Evolutionary conservation across 352 stramenopile species (phyloP), one percentile per base, ranked within the genome.

Genomic region (Phytophthora cryptogea): DNA sequence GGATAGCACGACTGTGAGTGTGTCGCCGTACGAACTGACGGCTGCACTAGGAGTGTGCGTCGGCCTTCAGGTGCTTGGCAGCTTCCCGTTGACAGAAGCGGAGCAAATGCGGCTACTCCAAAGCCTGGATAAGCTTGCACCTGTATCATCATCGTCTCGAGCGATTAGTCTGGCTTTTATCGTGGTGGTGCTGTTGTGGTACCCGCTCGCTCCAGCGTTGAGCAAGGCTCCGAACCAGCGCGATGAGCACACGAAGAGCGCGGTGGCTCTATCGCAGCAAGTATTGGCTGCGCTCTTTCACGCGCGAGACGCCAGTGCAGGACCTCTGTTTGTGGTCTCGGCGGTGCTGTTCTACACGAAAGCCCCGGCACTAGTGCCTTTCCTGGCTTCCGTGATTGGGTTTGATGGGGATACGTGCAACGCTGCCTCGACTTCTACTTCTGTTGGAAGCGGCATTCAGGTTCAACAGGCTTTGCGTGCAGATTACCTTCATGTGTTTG

Each of bases 271-370:
- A n/a, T 79, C 80, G 11, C 78, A 90, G 59, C 78, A 90, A 69
- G 74, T 71, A 17, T 56, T 88, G 6, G 72, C 76, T 27, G 69
- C 76, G 23, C 48, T 88, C 11, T 90, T 88, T 54, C 64, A 71
- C 47, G 62, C 53, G 8, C 41, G 53, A 66, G 60, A 70, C 39
- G 74, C 78, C 49, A 59, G 63, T 0, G 70, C 72, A 14, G 76
- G 80, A 16, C 76, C 80, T 39, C 68, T 88, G 9, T 81, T 90
- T 9, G 72, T 90, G 0, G 68, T 90, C 13, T 84, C 76, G 16
- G 74, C 80, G 0, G 79, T 90, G 36, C 58, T 88, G 14, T 77
- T 90, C 43, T 90, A 88, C 63, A 90, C 80, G 11, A 88, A 88
- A 53, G 83, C 74, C 7, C 74, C 80, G 4, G 71, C 73, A 1